Conservation (phyloP, 2,329 filamentous ascomycete genomes). For the Aspergillus chevalieri region DNA sequence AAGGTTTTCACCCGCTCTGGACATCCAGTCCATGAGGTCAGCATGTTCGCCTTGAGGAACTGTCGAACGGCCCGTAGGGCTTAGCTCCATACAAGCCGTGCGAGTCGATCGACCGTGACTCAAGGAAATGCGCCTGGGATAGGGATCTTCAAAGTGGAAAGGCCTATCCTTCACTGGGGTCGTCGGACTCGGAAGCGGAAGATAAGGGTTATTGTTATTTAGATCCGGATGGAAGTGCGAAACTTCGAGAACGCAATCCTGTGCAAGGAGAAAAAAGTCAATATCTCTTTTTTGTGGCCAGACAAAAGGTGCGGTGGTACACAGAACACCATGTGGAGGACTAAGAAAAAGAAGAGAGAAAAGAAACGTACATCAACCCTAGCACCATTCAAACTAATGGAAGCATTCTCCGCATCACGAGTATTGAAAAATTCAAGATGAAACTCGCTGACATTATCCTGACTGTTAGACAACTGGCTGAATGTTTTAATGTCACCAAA, state of each 20-base stretch:
- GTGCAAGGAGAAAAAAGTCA: neutral
- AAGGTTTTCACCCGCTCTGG: constrained; percentile 22
- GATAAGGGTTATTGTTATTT: constrained; percentile 8
- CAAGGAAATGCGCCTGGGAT: constrained; percentile 10
- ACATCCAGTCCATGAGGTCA: constrained; percentile 27
- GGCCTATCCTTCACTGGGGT: constrained; percentile 11
- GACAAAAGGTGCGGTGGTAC: no score
- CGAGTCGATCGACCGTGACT: constrained; percentile 9
- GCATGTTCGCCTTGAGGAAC: constrained; percentile 31
- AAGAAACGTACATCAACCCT: constrained; percentile 27
- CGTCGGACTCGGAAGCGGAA: constrained; percentile 7
- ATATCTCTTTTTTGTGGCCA: neutral
- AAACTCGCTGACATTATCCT: constrained; percentile 29
- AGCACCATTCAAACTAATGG: constrained; percentile 29
- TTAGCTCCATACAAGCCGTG: constrained; percentile 27
- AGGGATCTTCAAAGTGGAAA: constrained; percentile 11
- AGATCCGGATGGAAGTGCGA: constrained; percentile 27
- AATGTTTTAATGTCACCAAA: constrained; percentile 37
- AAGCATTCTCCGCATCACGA: constrained; percentile 29
- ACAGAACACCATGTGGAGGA: no score
- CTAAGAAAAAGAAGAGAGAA: neutral
- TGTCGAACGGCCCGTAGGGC: constrained; percentile 36
- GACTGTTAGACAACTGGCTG: constrained; percentile 19
- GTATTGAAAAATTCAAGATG: constrained; percentile 37
- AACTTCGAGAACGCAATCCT: constrained; percentile 28